phyloP scores from a whole-genome alignment of 2,329 filamentous ascomycete species.

The Daldinia eschscholtzii region DNA sequence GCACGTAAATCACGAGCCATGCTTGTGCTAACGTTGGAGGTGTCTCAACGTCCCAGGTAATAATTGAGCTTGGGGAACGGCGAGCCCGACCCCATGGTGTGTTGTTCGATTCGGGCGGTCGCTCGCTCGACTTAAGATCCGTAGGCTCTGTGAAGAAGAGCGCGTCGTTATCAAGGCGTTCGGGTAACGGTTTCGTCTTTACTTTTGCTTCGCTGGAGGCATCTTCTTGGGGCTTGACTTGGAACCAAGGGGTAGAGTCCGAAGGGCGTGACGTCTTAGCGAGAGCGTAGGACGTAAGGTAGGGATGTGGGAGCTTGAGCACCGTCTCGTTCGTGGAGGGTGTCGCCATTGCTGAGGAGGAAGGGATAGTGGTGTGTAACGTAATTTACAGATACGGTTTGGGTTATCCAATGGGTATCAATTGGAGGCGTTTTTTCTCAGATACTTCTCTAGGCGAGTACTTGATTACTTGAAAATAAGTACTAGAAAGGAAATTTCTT shows the following conservation, averaged over 20 bases:
- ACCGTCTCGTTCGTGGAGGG: conserved; percentile 54
- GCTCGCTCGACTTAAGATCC: conserved; percentile 63
- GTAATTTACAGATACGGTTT: conserved; percentile 13
- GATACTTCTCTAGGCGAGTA: not conserved
- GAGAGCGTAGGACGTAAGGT: conserved; percentile 61
- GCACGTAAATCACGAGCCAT: conserved; percentile 66
- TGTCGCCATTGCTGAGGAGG: conserved; percentile 44
- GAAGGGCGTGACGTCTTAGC: conserved; percentile 51
- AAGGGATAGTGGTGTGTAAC: conserved; percentile 6
- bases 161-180: conserved; percentile 53
- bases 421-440: conserved; percentile 1
- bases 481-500: conserved; percentile 20
- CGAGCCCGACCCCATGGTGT: conserved; percentile 69
- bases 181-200: conserved; percentile 49
- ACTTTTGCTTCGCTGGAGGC: conserved; percentile 42
- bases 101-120: conserved; percentile 65
- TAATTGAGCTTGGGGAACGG: conserved; percentile 62
- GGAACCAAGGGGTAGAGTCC: conserved; percentile 53
- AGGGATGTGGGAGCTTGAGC: conserved; percentile 64
- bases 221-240: conserved; percentile 50
- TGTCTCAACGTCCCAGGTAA: conserved; percentile 59
- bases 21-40: conserved; percentile 63
- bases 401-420: conserved; percentile 15
- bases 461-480: conserved; percentile 7
- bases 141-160: conserved; percentile 62